Conservation (phyloP, 1,284 basidiomycete species). For the Leccinum ponderosum region DNA sequence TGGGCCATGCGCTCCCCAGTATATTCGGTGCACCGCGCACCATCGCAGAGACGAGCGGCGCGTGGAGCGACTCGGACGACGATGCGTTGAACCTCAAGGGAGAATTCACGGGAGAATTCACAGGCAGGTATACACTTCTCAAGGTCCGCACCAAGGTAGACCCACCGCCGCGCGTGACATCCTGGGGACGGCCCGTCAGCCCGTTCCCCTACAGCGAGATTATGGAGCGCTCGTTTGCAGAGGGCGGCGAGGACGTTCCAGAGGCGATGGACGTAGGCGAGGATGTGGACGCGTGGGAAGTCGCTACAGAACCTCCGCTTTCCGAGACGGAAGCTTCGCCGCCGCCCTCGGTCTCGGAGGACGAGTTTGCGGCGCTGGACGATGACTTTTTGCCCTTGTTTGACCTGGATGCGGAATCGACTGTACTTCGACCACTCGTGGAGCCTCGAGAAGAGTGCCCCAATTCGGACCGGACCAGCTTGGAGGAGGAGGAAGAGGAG, state of each 20-base stretch:
- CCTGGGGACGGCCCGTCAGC: conserved; percentile 70
- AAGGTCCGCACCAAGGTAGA: conserved; percentile 63
- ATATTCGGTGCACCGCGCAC: conserved; percentile 31
- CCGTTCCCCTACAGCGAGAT: conserved; percentile 51
- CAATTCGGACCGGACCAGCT: conserved; percentile 7
- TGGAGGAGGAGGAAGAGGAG: conserved; percentile 33
- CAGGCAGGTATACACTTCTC: conserved; percentile 57
- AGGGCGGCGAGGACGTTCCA: conserved; percentile 7
- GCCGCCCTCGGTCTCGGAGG: conserved; percentile 12
- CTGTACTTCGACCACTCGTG: conserved; percentile 7
- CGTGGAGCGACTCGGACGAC: conserved; percentile 40
- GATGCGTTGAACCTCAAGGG: conserved; percentile 26
- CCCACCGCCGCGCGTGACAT: conserved; percentile 59
- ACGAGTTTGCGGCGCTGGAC: conserved; percentile 22
- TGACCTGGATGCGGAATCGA: conserved; percentile 21
- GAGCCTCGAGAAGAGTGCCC: not conserved
- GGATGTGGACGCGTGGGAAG: conserved; percentile 18
- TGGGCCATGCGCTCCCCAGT: conserved; percentile 24
- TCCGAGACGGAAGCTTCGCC: conserved; percentile 25
- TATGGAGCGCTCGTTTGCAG: conserved; percentile 27
- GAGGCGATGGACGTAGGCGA: conserved; percentile 6
- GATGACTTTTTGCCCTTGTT: conserved; percentile 17
- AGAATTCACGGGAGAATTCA: conserved; percentile 54
- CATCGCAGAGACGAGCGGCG: conserved; percentile 12
- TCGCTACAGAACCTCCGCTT: conserved; percentile 24